Evolutionary conservation across 2,329 filamentous ascomycete species (phyloP).

Genomic region (Mollisiaceae sp.): DNA sequence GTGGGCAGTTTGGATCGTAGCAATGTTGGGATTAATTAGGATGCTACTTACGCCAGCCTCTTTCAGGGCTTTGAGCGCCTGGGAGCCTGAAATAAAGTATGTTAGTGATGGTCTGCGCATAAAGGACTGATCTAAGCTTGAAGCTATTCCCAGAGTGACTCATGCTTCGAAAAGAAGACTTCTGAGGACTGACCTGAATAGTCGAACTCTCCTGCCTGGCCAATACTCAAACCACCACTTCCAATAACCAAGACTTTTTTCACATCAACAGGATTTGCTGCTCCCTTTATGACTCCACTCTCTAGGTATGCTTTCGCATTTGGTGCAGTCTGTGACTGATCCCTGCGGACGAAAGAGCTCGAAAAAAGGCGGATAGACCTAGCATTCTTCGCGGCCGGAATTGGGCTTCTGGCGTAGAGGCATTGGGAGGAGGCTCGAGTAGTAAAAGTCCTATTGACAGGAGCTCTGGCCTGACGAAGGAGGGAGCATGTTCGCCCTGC

Average conservation of each 20-base stretch:
- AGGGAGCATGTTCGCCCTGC: constrained; percentile 40
- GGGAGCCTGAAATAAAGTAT: constrained; percentile 68
- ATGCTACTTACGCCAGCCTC: constrained; percentile 91
- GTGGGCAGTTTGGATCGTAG: constrained; percentile 88
- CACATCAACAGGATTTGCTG: constrained; percentile 80
- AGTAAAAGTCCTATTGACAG: constrained; percentile 38
- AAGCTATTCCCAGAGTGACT: constrained; percentile 30
- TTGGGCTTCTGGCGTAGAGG: constrained; percentile 34
- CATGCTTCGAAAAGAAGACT: constrained; percentile 26
- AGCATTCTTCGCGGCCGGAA: constrained; percentile 34
- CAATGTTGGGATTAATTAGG: constrained; percentile 97
- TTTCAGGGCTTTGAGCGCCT: constrained; percentile 95
- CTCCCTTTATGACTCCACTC: constrained; percentile 82
- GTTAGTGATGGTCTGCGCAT: constrained; percentile 29
- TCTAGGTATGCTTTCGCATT: constrained; percentile 87
- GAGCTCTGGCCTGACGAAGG: constrained; percentile 40
- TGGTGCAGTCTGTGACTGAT: constrained; percentile 68
- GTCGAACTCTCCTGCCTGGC: constrained; percentile 97
- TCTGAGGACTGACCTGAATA: constrained; percentile 75
- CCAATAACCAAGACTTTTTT: constrained; percentile 98
- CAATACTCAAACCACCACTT: constrained; percentile 93
- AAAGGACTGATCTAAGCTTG: neutral
- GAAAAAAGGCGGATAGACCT: constrained; percentile 41
- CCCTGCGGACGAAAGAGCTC: constrained; percentile 33
- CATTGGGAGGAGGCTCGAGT: constrained; percentile 37